Percentiles rank a stretch among this genome's conserved stretches.
Conservation (phyloP, 257 asterid species). For the Rehmannia glutinosa region DNA sequence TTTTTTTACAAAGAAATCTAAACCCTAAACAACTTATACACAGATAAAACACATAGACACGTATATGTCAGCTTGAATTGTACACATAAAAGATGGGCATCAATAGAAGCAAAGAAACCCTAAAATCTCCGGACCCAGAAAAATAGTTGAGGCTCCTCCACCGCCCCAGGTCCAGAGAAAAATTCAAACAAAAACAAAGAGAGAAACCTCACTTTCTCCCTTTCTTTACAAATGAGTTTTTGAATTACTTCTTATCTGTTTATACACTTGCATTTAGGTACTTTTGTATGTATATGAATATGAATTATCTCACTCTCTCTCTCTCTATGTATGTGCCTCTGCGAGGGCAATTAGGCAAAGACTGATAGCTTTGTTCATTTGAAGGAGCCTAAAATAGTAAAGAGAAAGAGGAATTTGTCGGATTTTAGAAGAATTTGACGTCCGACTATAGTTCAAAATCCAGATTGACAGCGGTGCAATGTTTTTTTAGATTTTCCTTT, state of each 20-base stretch:
- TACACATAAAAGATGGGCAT: slow-evolving; percentile 6
- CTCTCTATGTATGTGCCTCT: background rate
- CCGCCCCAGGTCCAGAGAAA: slow-evolving; percentile 35
- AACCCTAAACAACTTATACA: slow-evolving; percentile 26
- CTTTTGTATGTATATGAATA: background rate
- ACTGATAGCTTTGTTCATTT: slow-evolving; percentile 8
- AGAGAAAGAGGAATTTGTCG: slow-evolving; percentile 22
- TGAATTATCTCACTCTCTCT: slow-evolving; percentile 10
- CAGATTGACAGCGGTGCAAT: slow-evolving; percentile 24
- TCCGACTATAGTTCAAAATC: slow-evolving; percentile 40
- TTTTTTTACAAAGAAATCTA: slow-evolving; percentile 13
- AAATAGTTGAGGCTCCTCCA: slow-evolving; percentile 26
- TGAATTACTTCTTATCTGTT: background rate
- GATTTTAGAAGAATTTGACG: slow-evolving; percentile 34
- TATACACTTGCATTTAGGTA: background rate
- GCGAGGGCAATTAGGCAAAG: slow-evolving; percentile 20
- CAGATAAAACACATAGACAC: slow-evolving; percentile 15
- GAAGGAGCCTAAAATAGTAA: slow-evolving; percentile 3
- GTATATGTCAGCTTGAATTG: slow-evolving; percentile 20
- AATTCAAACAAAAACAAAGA: slow-evolving; percentile 13
- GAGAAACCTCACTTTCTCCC: slow-evolving; percentile 10
- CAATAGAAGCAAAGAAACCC: slow-evolving; percentile 26
- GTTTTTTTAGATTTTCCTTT: background rate
- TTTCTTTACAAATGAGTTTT: slow-evolving; percentile 2
- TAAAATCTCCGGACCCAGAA: slow-evolving; percentile 49